phyloP scores from a whole-genome alignment of 805 yeast species.

The Clavispora phyllophila region DNA sequence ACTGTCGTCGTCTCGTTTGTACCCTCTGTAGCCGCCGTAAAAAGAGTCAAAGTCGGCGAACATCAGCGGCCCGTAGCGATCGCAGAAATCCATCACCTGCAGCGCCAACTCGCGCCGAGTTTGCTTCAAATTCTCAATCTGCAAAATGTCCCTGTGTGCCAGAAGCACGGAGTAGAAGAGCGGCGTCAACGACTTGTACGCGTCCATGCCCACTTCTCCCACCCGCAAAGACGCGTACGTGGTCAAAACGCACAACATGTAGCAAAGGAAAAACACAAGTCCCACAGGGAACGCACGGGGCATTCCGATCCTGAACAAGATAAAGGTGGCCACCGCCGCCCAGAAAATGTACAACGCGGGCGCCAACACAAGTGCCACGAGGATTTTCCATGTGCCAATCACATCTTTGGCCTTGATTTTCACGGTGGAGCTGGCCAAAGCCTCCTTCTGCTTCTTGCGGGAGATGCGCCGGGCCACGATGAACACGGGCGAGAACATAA shows the following conservation, averaged over 20 bases:
- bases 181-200: slow-evolving; percentile 36
- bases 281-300: slow-evolving; percentile 10
- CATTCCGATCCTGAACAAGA: slow-evolving; percentile 13
- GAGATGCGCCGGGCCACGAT: slow-evolving; percentile 31
- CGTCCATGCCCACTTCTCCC: slow-evolving; percentile 40
- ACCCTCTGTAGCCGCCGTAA: slow-evolving; percentile 20
- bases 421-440: slow-evolving; percentile 34
- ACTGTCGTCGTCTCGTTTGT: slow-evolving; percentile 1
- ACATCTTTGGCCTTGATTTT: slow-evolving; percentile 40
- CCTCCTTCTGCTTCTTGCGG: slow-evolving; percentile 30
- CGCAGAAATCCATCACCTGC: slow-evolving; percentile 31
- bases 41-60: slow-evolving; percentile 34
- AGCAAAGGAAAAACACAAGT: slow-evolving; percentile 26
- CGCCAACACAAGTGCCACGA: slow-evolving; percentile 38
- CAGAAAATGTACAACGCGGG: slow-evolving; percentile 37
- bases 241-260: slow-evolving; percentile 33
- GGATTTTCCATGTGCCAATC: slow-evolving; percentile 39
- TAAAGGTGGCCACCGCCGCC: slow-evolving; percentile 26
- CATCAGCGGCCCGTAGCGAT: slow-evolving; percentile 33
- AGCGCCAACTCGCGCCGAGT: slow-evolving; percentile 22
- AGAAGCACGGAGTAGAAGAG: slow-evolving; percentile 29
- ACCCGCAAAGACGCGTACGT: slow-evolving; percentile 38
- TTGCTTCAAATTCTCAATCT: slow-evolving; percentile 27
- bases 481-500: slow-evolving; percentile 38
- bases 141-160: slow-evolving; percentile 24